Percentiles rank a stretch among this genome's conserved stretches.
These are phyloP conservation scores for Pseudocercospora fijiensis DNA, from an alignment of 2,329 filamentous ascomycete species.

Conservation along the genomic window DNA sequence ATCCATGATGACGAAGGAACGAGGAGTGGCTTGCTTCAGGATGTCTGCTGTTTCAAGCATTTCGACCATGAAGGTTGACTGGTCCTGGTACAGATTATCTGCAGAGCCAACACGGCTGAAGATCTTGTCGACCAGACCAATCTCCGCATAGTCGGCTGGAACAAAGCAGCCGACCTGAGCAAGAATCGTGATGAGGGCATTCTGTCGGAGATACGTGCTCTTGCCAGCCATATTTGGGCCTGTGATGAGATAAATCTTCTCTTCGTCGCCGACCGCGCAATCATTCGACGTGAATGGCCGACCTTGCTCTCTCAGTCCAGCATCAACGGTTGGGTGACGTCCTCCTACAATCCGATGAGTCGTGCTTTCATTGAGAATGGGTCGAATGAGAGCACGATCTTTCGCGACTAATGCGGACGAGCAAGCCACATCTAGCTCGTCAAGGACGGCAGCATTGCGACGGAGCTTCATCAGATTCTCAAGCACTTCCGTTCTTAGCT, in stretches of 20 bases:
- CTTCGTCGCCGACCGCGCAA: constrained; percentile 77
- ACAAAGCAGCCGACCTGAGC: constrained; percentile 93
- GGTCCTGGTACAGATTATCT: constrained; percentile 89
- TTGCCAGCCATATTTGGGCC: constrained; percentile 99
- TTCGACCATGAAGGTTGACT: constrained; percentile 99
- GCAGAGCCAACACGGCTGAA: constrained; percentile 86
- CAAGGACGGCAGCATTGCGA: constrained; percentile 84
- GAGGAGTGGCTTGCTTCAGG: constrained; percentile 75
- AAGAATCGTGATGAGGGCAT: constrained; percentile 88
- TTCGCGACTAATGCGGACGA: constrained; percentile 78
- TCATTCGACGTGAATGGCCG: constrained; percentile 83
- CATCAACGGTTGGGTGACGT: constrained; percentile 88
- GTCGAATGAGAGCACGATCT: constrained; percentile 72
- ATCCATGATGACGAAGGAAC: constrained; percentile 94
- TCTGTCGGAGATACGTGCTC: constrained; percentile 92
- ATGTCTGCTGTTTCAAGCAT: constrained; percentile 97
- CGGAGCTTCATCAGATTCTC: constrained; percentile 80
- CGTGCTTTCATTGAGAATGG: constrained; percentile 63
- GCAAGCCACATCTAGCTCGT: constrained; percentile 87
- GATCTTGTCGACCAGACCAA: constrained; percentile 92
- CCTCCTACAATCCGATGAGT: constrained; percentile 78
- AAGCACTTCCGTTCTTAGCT: constrained; percentile 73
- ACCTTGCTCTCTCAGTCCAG: constrained; percentile 74
- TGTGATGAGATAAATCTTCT: constrained; percentile 66
- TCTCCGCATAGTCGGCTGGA: constrained; percentile 77